Percentiles rank a stretch among this genome's conserved stretches.
These are phyloP conservation scores for Termitomyces sp. DNA, from an alignment of 768 basidiomycete species.

Conservation along the genomic window DNA sequence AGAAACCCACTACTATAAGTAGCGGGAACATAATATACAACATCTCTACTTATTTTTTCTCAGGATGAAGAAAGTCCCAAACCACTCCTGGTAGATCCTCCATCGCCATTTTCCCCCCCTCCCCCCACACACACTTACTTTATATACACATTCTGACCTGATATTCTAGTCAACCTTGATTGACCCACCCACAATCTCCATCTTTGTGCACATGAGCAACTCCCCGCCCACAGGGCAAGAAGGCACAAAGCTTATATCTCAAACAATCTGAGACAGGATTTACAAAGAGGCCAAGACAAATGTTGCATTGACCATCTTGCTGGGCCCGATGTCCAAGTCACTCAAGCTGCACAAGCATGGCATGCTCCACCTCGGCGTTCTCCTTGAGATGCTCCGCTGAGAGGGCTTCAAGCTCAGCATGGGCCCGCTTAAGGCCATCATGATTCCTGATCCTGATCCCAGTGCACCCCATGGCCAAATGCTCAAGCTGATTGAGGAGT, in stretches of 20 bases:
- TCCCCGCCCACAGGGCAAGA: constrained; percentile 40
- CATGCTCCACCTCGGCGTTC: constrained; percentile 46
- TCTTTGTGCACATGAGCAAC: constrained; percentile 41
- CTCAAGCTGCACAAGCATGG: constrained; percentile 43
- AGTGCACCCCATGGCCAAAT: too few species aligned
- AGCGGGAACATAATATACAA: too few species aligned
- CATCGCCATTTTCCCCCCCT: too few species aligned
- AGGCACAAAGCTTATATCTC: constrained; percentile 43
- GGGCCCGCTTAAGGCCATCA: too few species aligned
- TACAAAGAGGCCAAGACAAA: constrained; percentile 46
- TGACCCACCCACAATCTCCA: too few species aligned
- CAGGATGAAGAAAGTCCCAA: too few species aligned
- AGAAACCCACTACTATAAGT: too few species aligned
- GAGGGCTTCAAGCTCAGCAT: constrained; percentile 44
- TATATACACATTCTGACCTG: neutral
- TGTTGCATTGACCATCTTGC: constrained; percentile 42
- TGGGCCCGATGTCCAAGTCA: constrained; percentile 42
- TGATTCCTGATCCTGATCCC: too few species aligned
- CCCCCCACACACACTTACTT: neutral
- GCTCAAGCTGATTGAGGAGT: too few species aligned
- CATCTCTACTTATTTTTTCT: too few species aligned
- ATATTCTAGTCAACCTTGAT: constrained; percentile 33
- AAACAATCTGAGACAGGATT: constrained; percentile 40
- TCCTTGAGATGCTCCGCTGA: constrained; percentile 41
- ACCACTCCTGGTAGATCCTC: too few species aligned